A percentile compares a stretch with the other conserved stretches of the same genome.
Evolutionary conservation across 305 asterid species (phyloP).

Genomic region (Andrographis paniculata): DNA sequence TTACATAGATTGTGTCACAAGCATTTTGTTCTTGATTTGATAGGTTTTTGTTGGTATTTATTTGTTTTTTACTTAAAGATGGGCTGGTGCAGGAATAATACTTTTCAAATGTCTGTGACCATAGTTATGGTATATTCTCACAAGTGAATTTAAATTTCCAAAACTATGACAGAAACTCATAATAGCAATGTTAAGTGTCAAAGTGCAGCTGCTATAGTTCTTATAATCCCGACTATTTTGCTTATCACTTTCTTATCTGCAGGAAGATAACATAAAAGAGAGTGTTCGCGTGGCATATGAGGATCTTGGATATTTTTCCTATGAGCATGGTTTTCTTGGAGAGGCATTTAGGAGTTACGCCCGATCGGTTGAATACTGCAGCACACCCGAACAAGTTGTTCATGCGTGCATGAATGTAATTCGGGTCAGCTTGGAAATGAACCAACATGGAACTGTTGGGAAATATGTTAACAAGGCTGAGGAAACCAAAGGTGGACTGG

Average conservation of each 20-base stretch:
- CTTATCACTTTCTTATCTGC: constrained; percentile 16
- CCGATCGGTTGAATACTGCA: constrained; percentile 94
- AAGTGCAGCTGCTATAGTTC: neutral
- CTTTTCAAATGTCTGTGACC: too few relatives aligned
- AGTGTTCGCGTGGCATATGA: constrained; percentile 97
- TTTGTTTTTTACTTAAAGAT: too few relatives aligned
- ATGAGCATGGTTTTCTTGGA: constrained; percentile 76
- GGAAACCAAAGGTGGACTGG: constrained; percentile 66
- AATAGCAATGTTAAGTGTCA: neutral
- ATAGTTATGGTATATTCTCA: too few relatives aligned
- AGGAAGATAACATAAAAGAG: constrained; percentile 93
- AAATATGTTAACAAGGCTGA: constrained; percentile 89
- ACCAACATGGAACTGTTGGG: constrained; percentile 81
- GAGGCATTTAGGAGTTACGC: constrained; percentile 87
- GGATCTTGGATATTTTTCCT: constrained; percentile 89
- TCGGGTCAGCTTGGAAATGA: constrained; percentile 89
- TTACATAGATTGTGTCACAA: too few relatives aligned
- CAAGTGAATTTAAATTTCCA: too few relatives aligned
- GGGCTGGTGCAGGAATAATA: too few relatives aligned
- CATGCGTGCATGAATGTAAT: constrained; percentile 88
- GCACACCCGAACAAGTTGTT: constrained; percentile 70
- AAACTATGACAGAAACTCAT: neutral
- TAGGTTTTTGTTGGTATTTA: too few relatives aligned
- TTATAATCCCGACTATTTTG: neutral
- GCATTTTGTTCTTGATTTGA: too few relatives aligned